Base-by-base conservation (phyloP, 768 basidiomycete genomes). In the Mycena vitilis region DNA sequence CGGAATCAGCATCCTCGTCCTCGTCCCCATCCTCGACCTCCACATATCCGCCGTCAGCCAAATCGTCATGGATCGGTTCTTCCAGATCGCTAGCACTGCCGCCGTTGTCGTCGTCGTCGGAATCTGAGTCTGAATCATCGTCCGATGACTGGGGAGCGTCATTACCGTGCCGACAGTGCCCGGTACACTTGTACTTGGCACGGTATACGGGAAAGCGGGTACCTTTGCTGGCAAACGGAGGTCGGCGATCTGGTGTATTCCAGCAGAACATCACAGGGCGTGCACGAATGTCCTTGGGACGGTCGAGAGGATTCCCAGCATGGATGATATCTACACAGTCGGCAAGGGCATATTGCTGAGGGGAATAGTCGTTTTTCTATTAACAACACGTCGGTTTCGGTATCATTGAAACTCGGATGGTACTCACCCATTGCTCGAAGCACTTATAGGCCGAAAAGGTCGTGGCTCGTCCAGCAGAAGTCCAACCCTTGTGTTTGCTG, bases 331-430 rank as follows among this genome's bases (percentile, higher is more conserved):
- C 47, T 1, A 62, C 25, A 6, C 23, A 51, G 8, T 23, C 36
- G 1, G 54, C 40, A 7, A 22, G 34, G 10, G 12, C 12, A 15
- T 61, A 67, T 4, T 47, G 30, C 13, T 67, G 53, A 2, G 66
- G 66, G n/a, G 44, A 38, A 51, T 67, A 67, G 20, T 67, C 66
- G 20, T 67, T 67, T 62, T 62, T 62, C 66, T 67, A n/a, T n/a
- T n/a, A n/a, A n/a, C n/a, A n/a, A n/a, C n/a, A n/a, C n/a, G n/a
- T n/a, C n/a, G n/a, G n/a, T n/a, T n/a, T n/a, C n/a, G n/a, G n/a
- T n/a, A n/a, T n/a, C n/a, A n/a, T n/a, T n/a, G n/a, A n/a, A n/a
- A n/a, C n/a, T n/a, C n/a, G 30, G 30, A 30, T 30, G 30, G 30
- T 8, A 52, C 49, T 15, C 3, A 61, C 60, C 60, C 60, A 61